Evolutionary conservation across 192 early-diverging fungal genomes (phyloP).

Genomic region (Mortierella claussenii): DNA sequence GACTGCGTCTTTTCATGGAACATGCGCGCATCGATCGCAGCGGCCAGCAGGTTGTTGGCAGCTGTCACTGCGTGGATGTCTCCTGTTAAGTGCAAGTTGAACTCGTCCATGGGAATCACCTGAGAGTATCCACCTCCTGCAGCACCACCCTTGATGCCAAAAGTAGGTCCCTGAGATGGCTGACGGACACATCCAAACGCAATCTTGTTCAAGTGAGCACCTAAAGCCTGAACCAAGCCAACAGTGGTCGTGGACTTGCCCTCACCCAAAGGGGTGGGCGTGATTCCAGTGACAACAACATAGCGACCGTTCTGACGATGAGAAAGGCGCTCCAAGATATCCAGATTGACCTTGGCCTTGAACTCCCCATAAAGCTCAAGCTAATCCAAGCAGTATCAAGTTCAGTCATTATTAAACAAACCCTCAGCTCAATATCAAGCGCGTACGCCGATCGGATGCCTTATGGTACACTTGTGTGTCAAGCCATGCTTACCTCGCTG

Average conservation of each 20-base stretch:
- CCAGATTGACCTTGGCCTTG: slow-evolving; percentile 92
- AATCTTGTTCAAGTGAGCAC: slow-evolving; percentile 87
- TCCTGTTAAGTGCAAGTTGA: slow-evolving; percentile 98
- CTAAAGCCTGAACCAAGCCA: slow-evolving; percentile 94
- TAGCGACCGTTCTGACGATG: slow-evolving; percentile 87
- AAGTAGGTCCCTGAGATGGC: slow-evolving; percentile 98
- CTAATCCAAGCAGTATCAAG: too few relatives aligned
- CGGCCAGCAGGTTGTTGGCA: slow-evolving; percentile 95
- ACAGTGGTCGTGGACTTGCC: slow-evolving; percentile 98
- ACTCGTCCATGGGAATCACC: slow-evolving; percentile 99
- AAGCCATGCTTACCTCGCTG: slow-evolving; percentile 74
- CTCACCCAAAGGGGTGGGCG: slow-evolving; percentile 99
- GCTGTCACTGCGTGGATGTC: slow-evolving; percentile 99
- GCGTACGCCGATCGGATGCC: too few relatives aligned
- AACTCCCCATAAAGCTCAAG: slow-evolving; percentile 87
- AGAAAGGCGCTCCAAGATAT: slow-evolving; percentile 84
- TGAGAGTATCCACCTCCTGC: slow-evolving; percentile 99
- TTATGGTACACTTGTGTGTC: too few relatives aligned
- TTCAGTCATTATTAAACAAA: too few relatives aligned
- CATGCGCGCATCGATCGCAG: slow-evolving; percentile 96
- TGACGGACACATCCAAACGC: slow-evolving; percentile 98
- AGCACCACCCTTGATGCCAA: slow-evolving; percentile 99
- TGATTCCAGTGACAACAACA: slow-evolving; percentile 96
- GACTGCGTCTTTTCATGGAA: slow-evolving; percentile 95
- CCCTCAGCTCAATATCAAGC: too few relatives aligned